A percentile compares a stretch with the other conserved stretches of the same genome.
Evolutionary conservation across 768 basidiomycete genomes (phyloP).

Genomic region (Auricularia auricula-judae): DNA sequence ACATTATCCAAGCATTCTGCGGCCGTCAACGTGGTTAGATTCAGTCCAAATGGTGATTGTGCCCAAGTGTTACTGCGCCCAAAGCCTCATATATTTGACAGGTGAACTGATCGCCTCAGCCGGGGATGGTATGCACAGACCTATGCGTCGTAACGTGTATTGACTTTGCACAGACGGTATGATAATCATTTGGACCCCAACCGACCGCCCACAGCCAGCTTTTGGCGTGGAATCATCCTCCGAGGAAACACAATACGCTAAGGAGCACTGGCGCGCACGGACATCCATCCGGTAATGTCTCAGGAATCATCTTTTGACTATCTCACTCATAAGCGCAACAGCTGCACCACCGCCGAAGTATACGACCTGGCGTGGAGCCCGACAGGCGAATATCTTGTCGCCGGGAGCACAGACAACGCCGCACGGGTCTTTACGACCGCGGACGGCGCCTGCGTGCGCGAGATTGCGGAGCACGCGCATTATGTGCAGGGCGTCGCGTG

Average conservation of each 20-base stretch:
- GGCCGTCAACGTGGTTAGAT: conserved; percentile 92
- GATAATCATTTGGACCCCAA: conserved; percentile 91
- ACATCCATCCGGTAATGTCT: conserved; percentile 64
- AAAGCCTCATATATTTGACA: conserved; percentile 19
- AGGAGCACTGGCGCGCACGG: conserved; percentile 89
- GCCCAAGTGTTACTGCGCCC: conserved; percentile 9
- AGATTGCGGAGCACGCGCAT: conserved; percentile 89
- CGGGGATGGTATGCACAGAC: conserved; percentile 69
- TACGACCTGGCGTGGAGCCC: conserved; percentile 99
- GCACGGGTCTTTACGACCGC: conserved; percentile 70
- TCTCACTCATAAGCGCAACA: conserved; percentile 18
- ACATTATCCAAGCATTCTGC: conserved; percentile 89
- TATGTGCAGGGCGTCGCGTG: conserved; percentile 98
- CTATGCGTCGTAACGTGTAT: conserved; percentile 3
- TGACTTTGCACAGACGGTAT: conserved; percentile 62
- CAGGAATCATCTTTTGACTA: neutral
- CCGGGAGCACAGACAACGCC: conserved; percentile 95
- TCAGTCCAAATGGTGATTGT: conserved; percentile 78
- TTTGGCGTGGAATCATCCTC: conserved; percentile 75
- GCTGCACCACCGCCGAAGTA: conserved; percentile 90
- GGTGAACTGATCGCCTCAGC: conserved; percentile 92
- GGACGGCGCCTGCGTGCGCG: conserved; percentile 77
- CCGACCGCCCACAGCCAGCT: conserved; percentile 54
- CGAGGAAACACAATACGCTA: conserved; percentile 80
- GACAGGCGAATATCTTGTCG: conserved; percentile 83